A percentile compares a stretch with the other conserved stretches of the same genome.
phyloP scores from a whole-genome alignment of 2,329 filamentous ascomycete genomes.

The Pochonia chlamydosporia region DNA sequence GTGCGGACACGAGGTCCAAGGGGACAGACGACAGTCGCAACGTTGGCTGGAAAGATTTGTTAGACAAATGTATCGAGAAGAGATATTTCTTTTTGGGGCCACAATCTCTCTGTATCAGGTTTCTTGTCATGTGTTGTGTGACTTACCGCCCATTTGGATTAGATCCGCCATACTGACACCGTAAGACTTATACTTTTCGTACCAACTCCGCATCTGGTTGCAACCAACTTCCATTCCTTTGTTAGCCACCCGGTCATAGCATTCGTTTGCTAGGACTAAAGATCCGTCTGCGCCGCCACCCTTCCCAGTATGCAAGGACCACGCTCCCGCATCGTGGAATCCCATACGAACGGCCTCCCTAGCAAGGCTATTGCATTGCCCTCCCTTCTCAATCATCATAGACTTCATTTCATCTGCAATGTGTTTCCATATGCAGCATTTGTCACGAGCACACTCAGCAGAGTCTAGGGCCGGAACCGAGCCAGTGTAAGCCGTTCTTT shows the following conservation, averaged over 20 bases:
- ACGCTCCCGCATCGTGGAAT: slow-evolving; percentile 39
- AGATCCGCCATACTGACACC: slow-evolving; percentile 45
- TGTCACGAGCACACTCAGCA: slow-evolving; percentile 22
- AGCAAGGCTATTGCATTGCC: slow-evolving; percentile 33
- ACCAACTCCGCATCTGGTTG: slow-evolving; percentile 28
- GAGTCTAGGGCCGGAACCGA: slow-evolving; percentile 4
- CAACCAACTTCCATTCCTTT: slow-evolving; percentile 38
- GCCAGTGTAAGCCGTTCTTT: neutral
- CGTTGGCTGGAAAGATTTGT: slow-evolving; percentile 13
- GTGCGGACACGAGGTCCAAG: slow-evolving; percentile 39
- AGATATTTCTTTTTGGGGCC: neutral
- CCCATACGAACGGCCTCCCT: slow-evolving; percentile 36
- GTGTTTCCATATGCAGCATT: slow-evolving; percentile 36
- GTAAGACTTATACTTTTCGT: slow-evolving; percentile 30
- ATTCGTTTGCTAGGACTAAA: slow-evolving; percentile 30
- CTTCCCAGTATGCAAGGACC: slow-evolving; percentile 16
- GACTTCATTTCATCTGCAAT: slow-evolving; percentile 29
- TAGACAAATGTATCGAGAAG: no score
- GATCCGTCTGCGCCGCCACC: slow-evolving; percentile 38
- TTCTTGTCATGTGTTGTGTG: no score
- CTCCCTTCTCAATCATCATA: slow-evolving; percentile 24
- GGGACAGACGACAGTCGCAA: slow-evolving; percentile 39
- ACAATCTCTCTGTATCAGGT: neutral
- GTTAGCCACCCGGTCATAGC: slow-evolving; percentile 33
- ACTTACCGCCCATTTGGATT: slow-evolving; percentile 41